Base-by-base conservation (phyloP, 768 basidiomycete species). In the Amanita fuliginea region DNA sequence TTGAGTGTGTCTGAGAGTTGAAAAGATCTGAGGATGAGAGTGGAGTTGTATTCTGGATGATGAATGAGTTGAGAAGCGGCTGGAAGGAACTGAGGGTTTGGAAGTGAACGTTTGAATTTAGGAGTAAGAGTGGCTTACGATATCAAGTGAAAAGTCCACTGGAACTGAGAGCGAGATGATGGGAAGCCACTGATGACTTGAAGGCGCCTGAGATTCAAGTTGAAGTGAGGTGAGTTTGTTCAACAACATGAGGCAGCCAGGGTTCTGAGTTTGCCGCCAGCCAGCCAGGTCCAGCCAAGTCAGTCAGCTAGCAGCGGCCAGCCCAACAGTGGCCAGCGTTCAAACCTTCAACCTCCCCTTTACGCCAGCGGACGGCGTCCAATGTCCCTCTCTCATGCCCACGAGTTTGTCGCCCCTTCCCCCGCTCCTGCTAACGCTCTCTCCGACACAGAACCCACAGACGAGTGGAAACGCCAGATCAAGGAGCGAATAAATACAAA, bases 21-120 rank as follows among this genome's bases (percentile, higher is more conserved):
- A 34, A 95, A 88, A 0, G 92, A 86, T 1, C 94, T 79, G 14
- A 97, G 68, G 50, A 97, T 95, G 22, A 95, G 75, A 0, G 88
- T 86, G 0, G 90, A 91, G 60, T 94, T 95, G 62, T 90, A 89
- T 59, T 97, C 94, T 5, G 94, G 94, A 59, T 95, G 91, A 33
- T 86, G 76, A 6, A 92, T 70, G 14, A 95, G 69, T 54, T 89
- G 84, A 21, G 74, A 76, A 28, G 85, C 62, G 0, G 86, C 89
- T 92, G 14, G 42, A 14, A 6, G n/a, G n/a, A n/a, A n/a, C n/a
- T n/a, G n/a, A n/a, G n/a, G n/a, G n/a, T n/a, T n/a, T n/a, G n/a
- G n/a, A n/a, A n/a, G n/a, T n/a, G n/a, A n/a, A n/a, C n/a, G n/a
- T n/a, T n/a, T n/a, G n/a, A n/a, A n/a, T n/a, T n/a, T n/a, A n/a